These are phyloP conservation scores for Cladophialophora immunda DNA, from an alignment of 2,329 filamentous ascomycete species.

Conservation along the genomic window DNA sequence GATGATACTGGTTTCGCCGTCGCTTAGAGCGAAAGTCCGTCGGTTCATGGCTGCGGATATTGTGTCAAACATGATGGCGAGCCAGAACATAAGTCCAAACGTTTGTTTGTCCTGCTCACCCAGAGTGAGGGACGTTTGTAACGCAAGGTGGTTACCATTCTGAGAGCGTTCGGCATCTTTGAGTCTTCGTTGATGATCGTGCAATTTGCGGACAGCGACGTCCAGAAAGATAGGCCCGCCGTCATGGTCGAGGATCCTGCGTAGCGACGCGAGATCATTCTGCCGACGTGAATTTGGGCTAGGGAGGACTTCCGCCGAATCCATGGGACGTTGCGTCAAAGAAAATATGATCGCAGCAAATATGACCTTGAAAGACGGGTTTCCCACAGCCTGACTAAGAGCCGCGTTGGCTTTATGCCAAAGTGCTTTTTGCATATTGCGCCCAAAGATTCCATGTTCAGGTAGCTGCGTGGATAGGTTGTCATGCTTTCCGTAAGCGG, in stretches of 20 bases:
- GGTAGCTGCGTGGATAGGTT: constrained; percentile 32
- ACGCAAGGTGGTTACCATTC: not conserved
- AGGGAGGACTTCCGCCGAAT: constrained; percentile 27
- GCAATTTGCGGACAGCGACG: constrained; percentile 27
- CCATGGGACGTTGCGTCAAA: constrained; percentile 52
- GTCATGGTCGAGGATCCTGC: constrained; percentile 23
- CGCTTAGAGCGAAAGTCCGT: constrained; percentile 55
- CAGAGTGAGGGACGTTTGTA: not conserved
- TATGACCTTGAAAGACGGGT: constrained; percentile 54
- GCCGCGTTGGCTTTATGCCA: constrained; percentile 54
- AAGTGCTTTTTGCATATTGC: constrained; percentile 49
- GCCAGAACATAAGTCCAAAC: constrained; percentile 65
- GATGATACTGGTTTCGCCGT: constrained; percentile 56
- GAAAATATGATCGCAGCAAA: constrained; percentile 58
- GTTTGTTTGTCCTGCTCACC: constrained; percentile 53
- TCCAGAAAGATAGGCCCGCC: constrained; percentile 23
- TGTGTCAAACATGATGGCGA: constrained; percentile 68
- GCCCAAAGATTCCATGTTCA: constrained; percentile 40
- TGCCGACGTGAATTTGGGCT: not conserved
- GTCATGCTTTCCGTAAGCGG: constrained; percentile 24
- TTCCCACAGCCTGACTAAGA: constrained; percentile 48
- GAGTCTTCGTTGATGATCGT: constrained; percentile 24
- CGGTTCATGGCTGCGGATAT: constrained; percentile 63
- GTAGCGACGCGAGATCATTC: constrained; percentile 20
- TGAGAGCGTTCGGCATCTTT: constrained; percentile 13